Evolutionary conservation across 441 rosid genomes (phyloP).

Genomic region (Viola pubescens): DNA sequence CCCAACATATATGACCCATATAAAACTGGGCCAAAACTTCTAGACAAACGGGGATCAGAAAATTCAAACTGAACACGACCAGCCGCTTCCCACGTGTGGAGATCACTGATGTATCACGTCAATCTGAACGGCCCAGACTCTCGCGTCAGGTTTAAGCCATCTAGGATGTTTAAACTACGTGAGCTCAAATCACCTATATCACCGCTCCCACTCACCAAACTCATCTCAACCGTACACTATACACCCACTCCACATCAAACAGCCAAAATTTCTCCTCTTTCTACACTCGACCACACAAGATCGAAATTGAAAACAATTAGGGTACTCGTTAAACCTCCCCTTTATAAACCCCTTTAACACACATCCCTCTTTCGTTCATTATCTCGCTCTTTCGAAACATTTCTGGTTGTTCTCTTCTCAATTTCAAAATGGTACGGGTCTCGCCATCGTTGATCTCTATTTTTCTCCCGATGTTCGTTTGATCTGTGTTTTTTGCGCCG

Average conservation of each 20-base stretch:
- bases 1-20: not conserved
- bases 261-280: not conserved
- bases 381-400: too few species aligned
- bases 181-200: not conserved
- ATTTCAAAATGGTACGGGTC: not conserved
- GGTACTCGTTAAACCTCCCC: conserved; percentile 24
- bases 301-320: conserved; percentile 15
- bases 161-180: not conserved
- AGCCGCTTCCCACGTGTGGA: not conserved
- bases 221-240: not conserved
- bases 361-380: not conserved
- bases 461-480: not conserved
- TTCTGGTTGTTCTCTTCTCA: not conserved
- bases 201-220: not conserved
- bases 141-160: conserved; percentile 29
- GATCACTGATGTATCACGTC: not conserved
- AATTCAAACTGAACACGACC: too few species aligned
- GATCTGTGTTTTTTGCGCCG: not conserved
- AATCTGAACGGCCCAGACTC: conserved; percentile 25
- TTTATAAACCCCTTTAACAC: conserved; percentile 18
- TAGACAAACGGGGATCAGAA: not conserved
- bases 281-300: not conserved
- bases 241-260: not conserved
- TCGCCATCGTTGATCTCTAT: not conserved
- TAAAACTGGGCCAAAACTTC: not conserved